Conservation (phyloP, 306 rosid species). For the Cucurbita pepo region DNA sequence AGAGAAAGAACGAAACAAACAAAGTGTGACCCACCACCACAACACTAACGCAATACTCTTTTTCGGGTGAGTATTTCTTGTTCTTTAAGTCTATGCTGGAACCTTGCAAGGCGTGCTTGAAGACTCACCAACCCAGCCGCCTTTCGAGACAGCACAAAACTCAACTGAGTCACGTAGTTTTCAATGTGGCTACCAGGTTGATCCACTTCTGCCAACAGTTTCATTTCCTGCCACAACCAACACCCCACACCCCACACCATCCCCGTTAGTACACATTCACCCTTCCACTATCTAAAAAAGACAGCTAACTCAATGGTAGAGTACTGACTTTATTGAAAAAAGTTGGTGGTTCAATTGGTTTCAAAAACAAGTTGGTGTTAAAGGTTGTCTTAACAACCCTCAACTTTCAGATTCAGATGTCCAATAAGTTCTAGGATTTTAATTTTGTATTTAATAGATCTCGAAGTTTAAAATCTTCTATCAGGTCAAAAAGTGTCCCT, state of each 20-base stretch:
- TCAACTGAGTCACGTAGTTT: slow-evolving; percentile 74
- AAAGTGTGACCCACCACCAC: too few species aligned
- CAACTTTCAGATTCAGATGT: too few species aligned
- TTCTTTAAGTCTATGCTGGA: slow-evolving; percentile 88
- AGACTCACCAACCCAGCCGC: slow-evolving; percentile 84
- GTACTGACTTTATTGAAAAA: too few species aligned
- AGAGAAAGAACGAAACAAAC: too few species aligned
- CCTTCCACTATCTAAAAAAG: not conserved
- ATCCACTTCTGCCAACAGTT: slow-evolving; percentile 86
- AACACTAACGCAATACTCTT: slow-evolving; percentile 51
- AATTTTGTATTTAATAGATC: not conserved
- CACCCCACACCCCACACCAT: not conserved
- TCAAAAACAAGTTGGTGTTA: too few species aligned
- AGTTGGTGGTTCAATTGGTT: too few species aligned
- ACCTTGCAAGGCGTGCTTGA: slow-evolving; percentile 88
- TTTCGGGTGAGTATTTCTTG: slow-evolving; percentile 83
- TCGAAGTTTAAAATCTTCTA: not conserved
- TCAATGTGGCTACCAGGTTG: slow-evolving; percentile 91
- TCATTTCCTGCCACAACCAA: slow-evolving; percentile 64
- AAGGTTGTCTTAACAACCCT: too few species aligned
- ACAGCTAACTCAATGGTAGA: not conserved
- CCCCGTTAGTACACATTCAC: not conserved
- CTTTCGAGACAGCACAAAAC: slow-evolving; percentile 83
- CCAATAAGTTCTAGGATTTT: too few species aligned
- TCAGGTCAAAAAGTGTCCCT: not conserved